Evolutionary conservation across 768 basidiomycete genomes (phyloP).

Genomic region (Ephemerocybe angulata): DNA sequence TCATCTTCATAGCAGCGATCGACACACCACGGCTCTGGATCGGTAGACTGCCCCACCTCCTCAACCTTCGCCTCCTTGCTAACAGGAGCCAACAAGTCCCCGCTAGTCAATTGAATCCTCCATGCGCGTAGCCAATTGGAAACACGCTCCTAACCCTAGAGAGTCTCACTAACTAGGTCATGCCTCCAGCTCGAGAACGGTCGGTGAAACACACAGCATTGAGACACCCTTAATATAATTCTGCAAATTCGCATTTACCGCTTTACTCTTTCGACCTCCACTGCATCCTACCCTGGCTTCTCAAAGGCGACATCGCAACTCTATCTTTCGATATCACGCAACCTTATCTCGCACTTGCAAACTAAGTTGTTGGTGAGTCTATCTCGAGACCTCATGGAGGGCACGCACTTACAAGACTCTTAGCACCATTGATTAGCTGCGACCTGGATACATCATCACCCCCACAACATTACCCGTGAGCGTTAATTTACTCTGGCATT

Average conservation of each 20-base stretch:
- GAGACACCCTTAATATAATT: slow-evolving; percentile 5
- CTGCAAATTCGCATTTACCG: not conserved
- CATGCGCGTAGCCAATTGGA: not conserved
- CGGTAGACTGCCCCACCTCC: not conserved
- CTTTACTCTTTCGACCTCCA: not conserved
- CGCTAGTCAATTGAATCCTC: not conserved
- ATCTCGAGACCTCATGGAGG: slow-evolving; percentile 6
- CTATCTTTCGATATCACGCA: not conserved
- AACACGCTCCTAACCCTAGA: slow-evolving; percentile 2
- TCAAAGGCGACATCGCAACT: not conserved
- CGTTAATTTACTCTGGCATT: not conserved
- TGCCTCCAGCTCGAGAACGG: not conserved
- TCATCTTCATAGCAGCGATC: not conserved
- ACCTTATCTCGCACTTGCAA: slow-evolving; percentile 4
- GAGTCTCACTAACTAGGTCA: not conserved
- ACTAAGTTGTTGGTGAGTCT: slow-evolving; percentile 4
- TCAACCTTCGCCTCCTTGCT: not conserved
- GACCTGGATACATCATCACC: not conserved
- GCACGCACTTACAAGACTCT: slow-evolving; percentile 8
- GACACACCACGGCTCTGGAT: not conserved
- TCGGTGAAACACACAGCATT: slow-evolving; percentile 1
- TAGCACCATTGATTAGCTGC: slow-evolving; percentile 4
- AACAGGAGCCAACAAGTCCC: no score
- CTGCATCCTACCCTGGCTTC: not conserved
- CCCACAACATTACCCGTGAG: not conserved